Evolutionary conservation across 2,329 filamentous ascomycete species (phyloP), one percentile per base, ranked within the genome.

Genomic region (Colletotrichum kahawae): DNA sequence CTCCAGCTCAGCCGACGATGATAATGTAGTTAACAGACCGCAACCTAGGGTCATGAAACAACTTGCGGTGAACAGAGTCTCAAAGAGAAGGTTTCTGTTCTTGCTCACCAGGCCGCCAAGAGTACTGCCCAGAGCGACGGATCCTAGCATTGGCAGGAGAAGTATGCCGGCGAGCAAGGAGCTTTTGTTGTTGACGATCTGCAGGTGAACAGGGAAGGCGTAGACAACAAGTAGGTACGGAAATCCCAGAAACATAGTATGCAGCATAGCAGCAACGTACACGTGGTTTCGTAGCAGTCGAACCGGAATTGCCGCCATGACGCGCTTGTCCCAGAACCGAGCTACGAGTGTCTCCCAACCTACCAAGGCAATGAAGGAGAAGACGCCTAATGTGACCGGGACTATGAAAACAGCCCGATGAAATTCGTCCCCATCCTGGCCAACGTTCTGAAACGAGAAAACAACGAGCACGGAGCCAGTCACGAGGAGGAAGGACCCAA

Each of bases 401-500:
- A 81, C 85, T 24, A 88, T 78, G 76, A 89, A 89, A 18, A 84
- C 70, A 9, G 83, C 81, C 9, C 80, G 78, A 7, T 75, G 75
- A 89, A 90, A 92, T 51, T 82, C 78, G n/a, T 82, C 76, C 1
- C 76, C 72, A 4, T 82, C 76, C 0, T 81, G 79, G 2, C 87
- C 87, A 4, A 86, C 86, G 76, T 87, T 87, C 77, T 92, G 90
- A 71, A 92, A 91, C 2, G 90, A 84, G 77, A 91, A 92, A 0
- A 92, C 88, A 6, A 92, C 84, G 4, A 92, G 84, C 1, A 90
- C 87, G 0, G 90, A 87, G 2, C 89, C 87, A 4, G 87, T 83
- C 10, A 92, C 85, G 14, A 91, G 82, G 27, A 92, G 83, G n/a
- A 88, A 76, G 0, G 89, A 89, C 13, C 90, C 90, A 5, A 89